Evolutionary conservation across 495 filamentous ascomycete genomes (phyloP).

Genomic region (Opeltia flavorubescens): DNA sequence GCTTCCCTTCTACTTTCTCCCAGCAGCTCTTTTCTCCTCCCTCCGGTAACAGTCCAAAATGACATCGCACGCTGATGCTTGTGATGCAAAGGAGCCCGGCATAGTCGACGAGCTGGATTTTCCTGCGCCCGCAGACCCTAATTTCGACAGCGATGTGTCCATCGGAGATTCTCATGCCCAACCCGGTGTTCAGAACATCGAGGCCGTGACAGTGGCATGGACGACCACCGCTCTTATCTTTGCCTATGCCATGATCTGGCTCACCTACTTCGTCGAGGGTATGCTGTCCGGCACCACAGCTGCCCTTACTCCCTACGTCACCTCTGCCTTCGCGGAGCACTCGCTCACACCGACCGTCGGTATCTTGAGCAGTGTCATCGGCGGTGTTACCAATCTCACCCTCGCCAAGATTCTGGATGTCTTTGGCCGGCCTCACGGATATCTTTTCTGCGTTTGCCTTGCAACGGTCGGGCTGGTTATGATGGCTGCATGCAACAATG

Average conservation of each 20-base stretch:
- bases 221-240: slow-evolving; percentile 21
- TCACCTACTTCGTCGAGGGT: slow-evolving; percentile 30
- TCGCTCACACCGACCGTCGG: slow-evolving; percentile 24
- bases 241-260: slow-evolving; percentile 30
- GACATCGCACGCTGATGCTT: background rate
- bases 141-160: background rate
- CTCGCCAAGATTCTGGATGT: slow-evolving; percentile 53
- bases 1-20: background rate
- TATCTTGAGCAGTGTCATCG: slow-evolving; percentile 36
- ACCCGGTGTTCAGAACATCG: slow-evolving; percentile 28
- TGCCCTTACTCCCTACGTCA: slow-evolving; percentile 21
- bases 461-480: slow-evolving; percentile 29
- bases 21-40: background rate
- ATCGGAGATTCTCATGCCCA: slow-evolving; percentile 15
- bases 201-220: slow-evolving; percentile 28
- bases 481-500: slow-evolving; percentile 34
- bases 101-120: slow-evolving; percentile 1
- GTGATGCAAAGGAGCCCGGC: background rate
- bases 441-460: slow-evolving; percentile 28
- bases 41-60: background rate
- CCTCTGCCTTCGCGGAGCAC: slow-evolving; percentile 20
- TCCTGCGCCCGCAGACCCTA: background rate
- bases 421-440: slow-evolving; percentile 42
- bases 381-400: slow-evolving; percentile 45
- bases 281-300: slow-evolving; percentile 24